Base-by-base conservation (phyloP, 176 grass and related monocot genomes). In the Carex scoparia region DNA sequence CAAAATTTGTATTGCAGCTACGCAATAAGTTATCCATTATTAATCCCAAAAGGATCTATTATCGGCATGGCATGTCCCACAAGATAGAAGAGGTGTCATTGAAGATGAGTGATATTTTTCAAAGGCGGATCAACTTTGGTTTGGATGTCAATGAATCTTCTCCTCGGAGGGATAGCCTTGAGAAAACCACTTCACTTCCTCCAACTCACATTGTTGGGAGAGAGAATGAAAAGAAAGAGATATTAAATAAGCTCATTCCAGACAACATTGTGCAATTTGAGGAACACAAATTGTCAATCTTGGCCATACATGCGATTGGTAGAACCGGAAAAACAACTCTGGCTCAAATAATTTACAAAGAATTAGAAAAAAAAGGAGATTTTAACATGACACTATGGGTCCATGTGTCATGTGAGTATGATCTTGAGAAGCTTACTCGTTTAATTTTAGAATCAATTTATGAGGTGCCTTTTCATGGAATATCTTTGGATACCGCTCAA, bases 331-430 rank as follows among this genome's bases (percentile, higher is more conserved):
- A 91, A 73, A 91, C 89, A 5, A 73, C 89, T 0, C 19, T 94
- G 0, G 69, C 87, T 49, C 89, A 89, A 54, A 5, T 85, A 1
- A 84, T 87, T 53, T 62, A 71, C 81, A 72, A 44, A 2, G 33
- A 89, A 49, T 49, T 13, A 38, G 73, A 38, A 38, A 38, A 61
- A 46, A 81, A 30, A 23, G 10, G 4, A 28, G 1, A 90, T 57
- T 94, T 91, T n/a, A 37, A 89, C 0, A 10, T 46, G 58, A 85
- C 31, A 77, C 31, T 86, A 0, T 94, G 92, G 92, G 87, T 89
- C 54, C 76, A 89, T 69, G 89, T 94, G 0, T 80, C 89, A 0
- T 31, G 2, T 54, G 27, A 89, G 8, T 93, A 83, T 51, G 33
- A 56, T 51, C 5, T 80, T 3, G 1, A 0, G 44, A 87, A 28